Evolutionary conservation across 768 basidiomycete genomes (phyloP), one percentile per base, ranked within the genome.

Genomic region (Dacryopinax primogenitus): DNA sequence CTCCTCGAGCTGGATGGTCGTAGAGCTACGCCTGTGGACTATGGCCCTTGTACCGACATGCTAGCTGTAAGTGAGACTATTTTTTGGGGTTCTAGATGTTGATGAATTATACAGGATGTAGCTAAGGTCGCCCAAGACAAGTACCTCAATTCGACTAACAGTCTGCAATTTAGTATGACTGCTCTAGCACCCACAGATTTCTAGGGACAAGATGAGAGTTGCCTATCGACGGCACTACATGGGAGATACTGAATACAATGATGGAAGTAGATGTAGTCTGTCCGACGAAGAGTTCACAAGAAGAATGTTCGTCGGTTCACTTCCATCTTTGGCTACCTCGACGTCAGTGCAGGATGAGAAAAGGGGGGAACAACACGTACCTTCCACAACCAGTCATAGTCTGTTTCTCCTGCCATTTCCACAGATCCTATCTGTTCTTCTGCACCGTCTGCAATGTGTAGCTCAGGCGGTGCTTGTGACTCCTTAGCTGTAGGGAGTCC

Each of bases 321-420:
- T 76, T 98, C 92, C 72, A 97, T 79, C 77, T 93, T 88, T n/a
- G 95, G 87, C 94, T 96, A 72, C 13, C 33, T 7, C 33, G 65
- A 62, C 21, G 33, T 61, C 33, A 66, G 23, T 39, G 65, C 26
- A 63, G 65, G 26, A 36, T 47, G 72, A 64, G 67, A 21, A 30
- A 51, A 15, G 4, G 39, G 2, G 51, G 28, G 45, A 63, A 47
- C 64, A 39, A 1, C 2, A 77, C 83, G 34, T 64, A 90, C 92
- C 83, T 93, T 93, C 91, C 92, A 94, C 66, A 81, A 79, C 92
- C 92, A 96, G 62, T 91, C 77, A 68, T 82, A 86, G 72, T 92
- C 87, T 69, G 67, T 32, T 51, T 65, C 62, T 67, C 65, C 1
- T 18, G 63, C 69, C 32, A 44, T 68, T 2, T 69, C 68, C 23